Evolutionary conservation across 176 grass and related monocot species (phyloP), one percentile per base, ranked within the genome.

Genomic region (Tillandsia leiboldiana): DNA sequence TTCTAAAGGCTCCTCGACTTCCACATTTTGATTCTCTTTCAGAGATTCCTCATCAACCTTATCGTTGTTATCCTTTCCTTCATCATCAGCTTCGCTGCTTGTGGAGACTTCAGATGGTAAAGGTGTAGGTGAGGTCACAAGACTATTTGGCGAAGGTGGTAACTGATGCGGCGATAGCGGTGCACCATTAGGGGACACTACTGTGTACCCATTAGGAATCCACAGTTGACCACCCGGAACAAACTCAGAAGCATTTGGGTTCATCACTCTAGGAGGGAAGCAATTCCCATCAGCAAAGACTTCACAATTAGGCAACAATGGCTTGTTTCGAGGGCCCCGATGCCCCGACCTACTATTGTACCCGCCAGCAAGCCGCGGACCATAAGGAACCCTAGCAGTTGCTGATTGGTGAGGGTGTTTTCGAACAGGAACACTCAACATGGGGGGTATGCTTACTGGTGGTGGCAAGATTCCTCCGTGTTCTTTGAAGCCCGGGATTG

Each of bases 331-430:
- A 71, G 82, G 68, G n/a, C 68, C 81, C 63, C 93, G 73, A 48
- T 97, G 81, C 70, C 89, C 93, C 52, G 86, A 79, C 74, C 84
- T 87, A 42, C 3, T 42, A 68, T 96, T 96, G 82, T 90, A 92
- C 20, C 89, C 93, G 24, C 93, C 89, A 57, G 89, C 86, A 49
- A 97, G 83, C 72, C 93, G 84, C 72, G 93, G 93, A 69, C 93
- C 93, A 26, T 97, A 97, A 79, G 93, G 93, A 12, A 97, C 86
- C 70, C 93, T 97, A 70, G 93, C 71, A 8, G 93, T 97, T 61
- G 93, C 93, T 85, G 89, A 97, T 62, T 97, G 89, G 73, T 97
- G 89, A 72, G 86, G 93, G 67, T 92, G 89, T 77, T 92, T 97
- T 73, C 89, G 88, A 15, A 92, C 64, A 79, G 89, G 86, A 71